A percentile compares a stretch with the other conserved stretches of the same genome.
Evolutionary conservation across 345 rosid species (phyloP).

Genomic region (Hirschfeldia incana): DNA sequence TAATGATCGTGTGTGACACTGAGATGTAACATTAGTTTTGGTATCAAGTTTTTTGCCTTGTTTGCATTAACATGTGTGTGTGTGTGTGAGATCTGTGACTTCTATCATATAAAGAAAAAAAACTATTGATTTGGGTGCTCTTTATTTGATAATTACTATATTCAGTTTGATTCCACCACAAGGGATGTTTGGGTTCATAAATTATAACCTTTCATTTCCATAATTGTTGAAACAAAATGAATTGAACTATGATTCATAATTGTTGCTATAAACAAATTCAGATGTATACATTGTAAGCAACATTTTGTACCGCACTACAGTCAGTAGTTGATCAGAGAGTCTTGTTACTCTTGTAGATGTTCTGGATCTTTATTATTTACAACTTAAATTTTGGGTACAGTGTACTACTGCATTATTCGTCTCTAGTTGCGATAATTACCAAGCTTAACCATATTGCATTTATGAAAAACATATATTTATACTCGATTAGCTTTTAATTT

Average conservation of each 20-base stretch:
- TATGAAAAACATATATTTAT: not conserved
- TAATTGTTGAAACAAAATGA: too few species aligned
- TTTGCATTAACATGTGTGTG: not conserved
- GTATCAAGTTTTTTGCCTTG: slow-evolving; percentile 17
- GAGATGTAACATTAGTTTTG: slow-evolving; percentile 26
- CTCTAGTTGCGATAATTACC: not conserved
- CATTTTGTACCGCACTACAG: too few species aligned
- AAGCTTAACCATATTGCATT: not conserved
- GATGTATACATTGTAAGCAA: not conserved
- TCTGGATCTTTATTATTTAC: not conserved
- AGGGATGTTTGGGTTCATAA: not conserved
- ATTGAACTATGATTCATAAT: too few species aligned
- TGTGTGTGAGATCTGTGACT: not conserved
- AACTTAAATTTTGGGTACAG: too few species aligned
- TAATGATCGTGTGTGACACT: slow-evolving; percentile 13
- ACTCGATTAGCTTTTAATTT: not conserved
- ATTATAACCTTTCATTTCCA: too few species aligned
- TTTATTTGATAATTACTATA: not conserved
- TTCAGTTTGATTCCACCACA: not conserved
- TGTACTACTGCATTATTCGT: not conserved
- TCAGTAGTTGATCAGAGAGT: not conserved
- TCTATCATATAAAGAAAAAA: not conserved
- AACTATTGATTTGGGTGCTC: not conserved
- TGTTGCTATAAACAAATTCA: not conserved
- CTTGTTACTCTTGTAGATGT: not conserved